These are phyloP conservation scores for Aspergillus piperis DNA, from an alignment of 2,329 filamentous ascomycete species.

Conservation along the genomic window DNA sequence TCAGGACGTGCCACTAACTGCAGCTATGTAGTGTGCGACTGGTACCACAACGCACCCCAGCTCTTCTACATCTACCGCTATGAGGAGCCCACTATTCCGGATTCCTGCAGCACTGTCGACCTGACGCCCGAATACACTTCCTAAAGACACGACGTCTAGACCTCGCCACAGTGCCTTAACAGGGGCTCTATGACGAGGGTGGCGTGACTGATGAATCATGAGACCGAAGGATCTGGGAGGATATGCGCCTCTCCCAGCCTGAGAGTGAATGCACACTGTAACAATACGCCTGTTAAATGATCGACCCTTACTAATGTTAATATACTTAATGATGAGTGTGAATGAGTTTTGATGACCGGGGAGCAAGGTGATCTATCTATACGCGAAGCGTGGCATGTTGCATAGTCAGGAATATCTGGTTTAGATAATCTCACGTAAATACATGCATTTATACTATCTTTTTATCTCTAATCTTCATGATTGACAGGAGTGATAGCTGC, in stretches of 20 bases:
- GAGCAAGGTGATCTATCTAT: not conserved
- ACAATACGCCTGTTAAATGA: constrained; percentile 1
- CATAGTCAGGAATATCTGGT: not conserved
- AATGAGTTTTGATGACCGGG: not conserved
- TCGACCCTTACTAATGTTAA: not conserved
- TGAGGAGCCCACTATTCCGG: constrained; percentile 27
- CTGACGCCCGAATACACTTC: constrained; percentile 30
- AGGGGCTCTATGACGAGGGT: constrained; percentile 18
- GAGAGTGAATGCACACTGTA: constrained; percentile 3
- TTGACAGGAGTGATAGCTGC: no score
- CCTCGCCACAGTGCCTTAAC: constrained; percentile 1
- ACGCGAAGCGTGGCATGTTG: not conserved
- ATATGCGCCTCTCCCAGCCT: not conserved
- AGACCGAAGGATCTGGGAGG: constrained; percentile 6
- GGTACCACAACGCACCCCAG: constrained; percentile 43
- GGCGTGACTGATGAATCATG: constrained; percentile 21
- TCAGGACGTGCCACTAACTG: not conserved
- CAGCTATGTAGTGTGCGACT: constrained; percentile 38
- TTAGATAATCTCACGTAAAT: no score
- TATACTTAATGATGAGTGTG: not conserved
- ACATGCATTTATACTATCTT: no score
- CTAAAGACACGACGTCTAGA: constrained; percentile 19
- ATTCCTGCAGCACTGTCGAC: constrained; percentile 37
- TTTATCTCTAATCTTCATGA: no score
- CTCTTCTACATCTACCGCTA: constrained; percentile 39